These are phyloP conservation scores for Globomyces pollinis-pini DNA, from an alignment of 192 early-diverging fungal species.

Conservation along the genomic window DNA sequence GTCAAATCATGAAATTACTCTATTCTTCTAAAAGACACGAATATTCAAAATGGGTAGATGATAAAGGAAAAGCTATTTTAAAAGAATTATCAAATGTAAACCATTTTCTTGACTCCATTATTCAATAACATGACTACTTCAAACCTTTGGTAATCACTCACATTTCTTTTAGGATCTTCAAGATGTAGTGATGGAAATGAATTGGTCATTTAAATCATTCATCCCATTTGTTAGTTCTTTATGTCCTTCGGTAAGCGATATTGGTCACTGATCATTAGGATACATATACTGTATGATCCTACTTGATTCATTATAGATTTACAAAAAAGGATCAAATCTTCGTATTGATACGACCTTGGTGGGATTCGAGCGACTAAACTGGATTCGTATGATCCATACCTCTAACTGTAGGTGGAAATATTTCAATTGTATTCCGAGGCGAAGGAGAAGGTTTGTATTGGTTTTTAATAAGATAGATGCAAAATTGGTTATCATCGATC, in stretches of 20 bases:
- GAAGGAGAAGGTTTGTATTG: no score
- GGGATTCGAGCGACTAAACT: conserved; percentile 44
- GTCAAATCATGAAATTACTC: conserved; percentile 29
- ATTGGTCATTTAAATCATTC: conserved; percentile 33
- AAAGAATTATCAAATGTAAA: conserved; percentile 6
- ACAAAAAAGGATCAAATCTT: conserved; percentile 33
- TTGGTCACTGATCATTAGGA: no score
- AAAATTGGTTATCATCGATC: conserved; percentile 35
- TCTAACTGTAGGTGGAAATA: no score
- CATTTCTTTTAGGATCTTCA: conserved; percentile 33
- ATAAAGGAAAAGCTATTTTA: conserved; percentile 25
- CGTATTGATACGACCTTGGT: conserved; percentile 52
- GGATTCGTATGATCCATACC: conserved; percentile 44
- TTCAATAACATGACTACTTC: no score
- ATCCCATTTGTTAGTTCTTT: conserved; percentile 40
- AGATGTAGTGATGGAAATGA: conserved; percentile 40
- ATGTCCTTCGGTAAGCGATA: conserved; percentile 45
- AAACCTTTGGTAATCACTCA: background rate
- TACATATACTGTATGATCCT: conserved; percentile 20
- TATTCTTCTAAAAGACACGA: conserved; percentile 21
- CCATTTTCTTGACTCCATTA: no score
- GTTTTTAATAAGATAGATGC: conserved; percentile 31
- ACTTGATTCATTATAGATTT: conserved; percentile 24
- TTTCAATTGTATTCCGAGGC: no score
- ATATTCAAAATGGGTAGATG: conserved; percentile 24